Evolutionary conservation across 495 filamentous ascomycete genomes (phyloP), one percentile per base, ranked within the genome.

Genomic region (Hypoxylon trugodes): DNA sequence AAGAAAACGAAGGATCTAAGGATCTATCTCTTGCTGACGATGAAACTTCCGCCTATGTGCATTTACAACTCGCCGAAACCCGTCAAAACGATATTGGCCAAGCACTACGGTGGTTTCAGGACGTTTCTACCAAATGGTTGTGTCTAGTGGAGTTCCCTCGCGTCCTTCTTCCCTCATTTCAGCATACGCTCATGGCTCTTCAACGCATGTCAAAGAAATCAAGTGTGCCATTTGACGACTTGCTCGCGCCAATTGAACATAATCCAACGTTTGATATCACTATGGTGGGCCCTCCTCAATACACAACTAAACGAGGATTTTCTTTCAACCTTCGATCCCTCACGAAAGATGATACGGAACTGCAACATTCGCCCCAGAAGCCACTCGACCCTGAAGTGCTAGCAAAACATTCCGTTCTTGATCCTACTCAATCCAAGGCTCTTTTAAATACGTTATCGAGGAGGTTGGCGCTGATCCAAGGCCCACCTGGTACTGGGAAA

Each of bases 401-500:
- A 9, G 58, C 66, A n/a, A 50, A 70, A 2, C 59, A 72, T 35
- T 81, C 85, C 1, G 78, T 69, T 3, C 81, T 90, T 1, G 88
- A 91, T 56, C 59, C 77, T 21, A 80, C 78, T 0, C 89, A 96
- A 68, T 80, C 81, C 10, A 36, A 68, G 0, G 84, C 87, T 3
- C 69, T 91, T 12, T 67, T 89, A 2, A 68, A 79, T 22, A 76
- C 84, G 12, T 74, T 96, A 2, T 80, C 76, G 1, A 77, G 81
- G 2, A 74, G 74, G 3, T 60, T 92, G 18, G 84, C 84, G 5
- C 74, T 92, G 0, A 89, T 93, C 25, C 90, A 95, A 78, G 91
- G 91, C 0, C 91, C 91, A 0, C 91, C 91, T 3, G 91, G 91
- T 0, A 93, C 90, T 2, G 91, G 91, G 3, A 95, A 96, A 69